Evolutionary conservation across 2,329 filamentous ascomycete genomes (phyloP).

Genomic region (Alternaria brassicicola): DNA sequence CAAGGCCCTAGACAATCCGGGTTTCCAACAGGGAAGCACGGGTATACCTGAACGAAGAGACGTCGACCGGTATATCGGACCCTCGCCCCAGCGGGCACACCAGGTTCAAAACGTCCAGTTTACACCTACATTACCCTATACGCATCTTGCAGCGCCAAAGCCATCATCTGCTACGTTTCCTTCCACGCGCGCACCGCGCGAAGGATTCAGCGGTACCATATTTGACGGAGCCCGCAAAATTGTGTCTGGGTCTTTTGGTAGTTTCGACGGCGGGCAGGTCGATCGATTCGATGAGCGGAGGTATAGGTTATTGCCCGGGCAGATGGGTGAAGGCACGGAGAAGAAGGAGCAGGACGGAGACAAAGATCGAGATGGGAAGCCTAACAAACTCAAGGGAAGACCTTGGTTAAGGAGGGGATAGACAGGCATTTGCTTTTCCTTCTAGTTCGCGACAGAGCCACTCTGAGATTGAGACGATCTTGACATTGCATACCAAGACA

Average conservation of each 20-base stretch:
- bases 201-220: not conserved
- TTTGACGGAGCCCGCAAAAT: not conserved
- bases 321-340: not conserved
- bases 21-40: slow-evolving; percentile 8
- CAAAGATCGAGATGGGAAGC: not conserved
- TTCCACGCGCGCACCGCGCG: not conserved
- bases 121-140: not conserved
- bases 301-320: slow-evolving; percentile 6
- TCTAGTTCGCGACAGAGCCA: not conserved
- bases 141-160: not conserved
- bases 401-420: not conserved
- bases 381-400: slow-evolving; percentile 2
- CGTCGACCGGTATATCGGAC: slow-evolving; percentile 6
- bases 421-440: not conserved
- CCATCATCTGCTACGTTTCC: no score
- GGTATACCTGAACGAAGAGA: slow-evolving; percentile 13
- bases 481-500: not conserved
- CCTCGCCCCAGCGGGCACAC: not conserved
- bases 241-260: slow-evolving; percentile 20
- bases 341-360: not conserved
- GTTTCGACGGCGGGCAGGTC: slow-evolving; percentile 6
- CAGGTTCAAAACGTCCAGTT: not conserved
- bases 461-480: not conserved
- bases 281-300: slow-evolving; percentile 12
- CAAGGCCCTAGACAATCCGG: not conserved